A percentile compares a stretch with the other conserved stretches of the same genome.
Conservation (phyloP, 306 rosid genomes). For the Fragaria nilgerrensis region DNA sequence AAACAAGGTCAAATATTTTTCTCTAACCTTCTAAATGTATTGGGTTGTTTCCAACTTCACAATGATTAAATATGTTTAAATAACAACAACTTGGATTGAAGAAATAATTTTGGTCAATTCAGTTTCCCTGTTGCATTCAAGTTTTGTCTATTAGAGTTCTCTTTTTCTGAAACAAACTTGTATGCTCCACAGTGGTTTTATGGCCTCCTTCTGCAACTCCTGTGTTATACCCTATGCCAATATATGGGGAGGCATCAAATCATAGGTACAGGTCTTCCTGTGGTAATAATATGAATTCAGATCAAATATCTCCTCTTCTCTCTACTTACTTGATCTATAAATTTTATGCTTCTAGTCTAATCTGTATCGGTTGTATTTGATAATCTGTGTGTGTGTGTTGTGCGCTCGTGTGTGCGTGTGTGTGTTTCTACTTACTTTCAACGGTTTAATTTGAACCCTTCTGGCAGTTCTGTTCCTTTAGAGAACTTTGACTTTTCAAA, state of each 20-base stretch:
- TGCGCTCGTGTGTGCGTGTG: too few relatives aligned
- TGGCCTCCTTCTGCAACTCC: conserved; percentile 98
- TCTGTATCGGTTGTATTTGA: not conserved
- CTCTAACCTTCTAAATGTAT: not conserved
- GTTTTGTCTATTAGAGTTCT: not conserved
- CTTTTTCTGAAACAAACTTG: conserved; percentile 3
- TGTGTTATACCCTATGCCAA: conserved; percentile 72
- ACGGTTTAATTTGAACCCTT: not conserved
- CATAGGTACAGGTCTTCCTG: conserved; percentile 62
- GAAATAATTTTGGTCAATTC: not conserved
- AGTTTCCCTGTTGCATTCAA: not conserved
- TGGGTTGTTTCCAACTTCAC: not conserved
- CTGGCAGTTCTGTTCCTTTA: conserved; percentile 70
- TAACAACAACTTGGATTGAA: not conserved
- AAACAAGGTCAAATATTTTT: conserved; percentile 60
- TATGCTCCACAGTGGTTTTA: conserved; percentile 58
- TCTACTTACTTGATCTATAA: conserved; percentile 4
- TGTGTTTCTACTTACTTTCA: not conserved
- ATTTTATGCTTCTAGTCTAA: conserved; percentile 1
- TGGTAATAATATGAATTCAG: not conserved
- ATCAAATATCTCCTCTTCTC: not conserved
- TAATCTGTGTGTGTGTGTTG: not conserved
- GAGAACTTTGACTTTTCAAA: conserved; percentile 70
- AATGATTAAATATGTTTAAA: not conserved
- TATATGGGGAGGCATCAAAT: conserved; percentile 94